Percentiles rank a stretch among this genome's conserved stretches.
Evolutionary conservation across 345 rosid genomes (phyloP).

Genomic region (Trapa bicornis): DNA sequence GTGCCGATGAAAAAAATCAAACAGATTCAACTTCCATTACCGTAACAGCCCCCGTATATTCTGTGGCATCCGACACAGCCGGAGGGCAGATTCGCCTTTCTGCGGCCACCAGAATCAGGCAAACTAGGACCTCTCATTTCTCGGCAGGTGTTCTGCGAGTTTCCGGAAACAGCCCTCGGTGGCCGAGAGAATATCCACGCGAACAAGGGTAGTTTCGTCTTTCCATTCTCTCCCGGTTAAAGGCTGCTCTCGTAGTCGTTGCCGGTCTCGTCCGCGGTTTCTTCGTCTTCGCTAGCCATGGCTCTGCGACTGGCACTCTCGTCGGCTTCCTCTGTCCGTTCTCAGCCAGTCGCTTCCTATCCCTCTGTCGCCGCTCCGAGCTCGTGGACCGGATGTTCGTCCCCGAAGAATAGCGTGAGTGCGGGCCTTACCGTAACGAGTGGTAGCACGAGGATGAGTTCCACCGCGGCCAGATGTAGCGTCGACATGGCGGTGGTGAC

Average conservation of each 20-base stretch:
- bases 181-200: slow-evolving; percentile 2
- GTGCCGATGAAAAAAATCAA: too few relatives aligned
- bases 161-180: slow-evolving; percentile 1
- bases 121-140: slow-evolving; percentile 6
- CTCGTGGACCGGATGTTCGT: slow-evolving; percentile 3
- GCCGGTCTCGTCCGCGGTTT: not conserved
- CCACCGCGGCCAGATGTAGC: slow-evolving; percentile 32
- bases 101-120: not conserved
- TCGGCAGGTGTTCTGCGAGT: not conserved
- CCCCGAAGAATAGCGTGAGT: not conserved
- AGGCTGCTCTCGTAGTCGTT: not conserved
- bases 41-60: not conserved
- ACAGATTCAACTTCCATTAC: not conserved
- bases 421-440: not conserved
- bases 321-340: slow-evolving; percentile 16
- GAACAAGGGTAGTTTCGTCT: slow-evolving; percentile 3
- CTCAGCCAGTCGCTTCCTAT: slow-evolving; percentile 3
- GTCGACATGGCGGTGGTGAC: slow-evolving; percentile 48
- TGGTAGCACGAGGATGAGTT: not conserved
- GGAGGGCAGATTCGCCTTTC: not conserved
- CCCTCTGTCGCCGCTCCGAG: slow-evolving; percentile 1
- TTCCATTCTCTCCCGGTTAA: not conserved
- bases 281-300: slow-evolving; percentile 10
- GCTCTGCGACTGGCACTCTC: slow-evolving; percentile 21
- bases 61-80: not conserved